These are phyloP conservation scores for Phallus indusiatus DNA, from an alignment of 768 basidiomycete species.

Conservation along the genomic window DNA sequence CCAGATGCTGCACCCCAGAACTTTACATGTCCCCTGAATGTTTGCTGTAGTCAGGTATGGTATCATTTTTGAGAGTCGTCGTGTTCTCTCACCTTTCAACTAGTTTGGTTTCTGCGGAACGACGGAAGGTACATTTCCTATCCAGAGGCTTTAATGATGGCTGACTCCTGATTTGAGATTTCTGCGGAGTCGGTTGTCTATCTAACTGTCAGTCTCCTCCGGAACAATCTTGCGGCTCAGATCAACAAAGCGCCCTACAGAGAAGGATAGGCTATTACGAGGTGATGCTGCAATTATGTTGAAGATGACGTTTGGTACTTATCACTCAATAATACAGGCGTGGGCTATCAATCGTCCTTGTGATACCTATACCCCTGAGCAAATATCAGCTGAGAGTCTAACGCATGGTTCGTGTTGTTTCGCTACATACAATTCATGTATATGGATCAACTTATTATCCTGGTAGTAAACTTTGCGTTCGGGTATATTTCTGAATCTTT, in stretches of 20 bases:
- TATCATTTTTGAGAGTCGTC: too few relatives aligned
- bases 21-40: neutral
- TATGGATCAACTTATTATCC: too few relatives aligned
- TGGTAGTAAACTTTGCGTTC: neutral
- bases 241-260: neutral
- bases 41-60: neutral
- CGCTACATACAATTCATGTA: too few relatives aligned
- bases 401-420: neutral
- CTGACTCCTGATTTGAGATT: too few relatives aligned
- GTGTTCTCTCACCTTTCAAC: neutral
- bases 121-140: neutral
- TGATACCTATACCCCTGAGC: neutral
- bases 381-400: neutral
- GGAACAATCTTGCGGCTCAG: neutral
- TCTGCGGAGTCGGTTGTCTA: neutral
- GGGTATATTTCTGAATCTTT: neutral
- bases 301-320: neutral
- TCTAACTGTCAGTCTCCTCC: neutral
- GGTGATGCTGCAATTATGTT: too few relatives aligned
- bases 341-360: neutral
- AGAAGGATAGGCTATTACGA: neutral
- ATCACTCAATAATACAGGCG: neutral
- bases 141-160: too few relatives aligned
- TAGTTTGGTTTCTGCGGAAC: slow-evolving; percentile 2
- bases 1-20: neutral